These are phyloP conservation scores for Eucalyptus erythrocorys DNA, from an alignment of 345 rosid genomes.

Conservation along the genomic window DNA sequence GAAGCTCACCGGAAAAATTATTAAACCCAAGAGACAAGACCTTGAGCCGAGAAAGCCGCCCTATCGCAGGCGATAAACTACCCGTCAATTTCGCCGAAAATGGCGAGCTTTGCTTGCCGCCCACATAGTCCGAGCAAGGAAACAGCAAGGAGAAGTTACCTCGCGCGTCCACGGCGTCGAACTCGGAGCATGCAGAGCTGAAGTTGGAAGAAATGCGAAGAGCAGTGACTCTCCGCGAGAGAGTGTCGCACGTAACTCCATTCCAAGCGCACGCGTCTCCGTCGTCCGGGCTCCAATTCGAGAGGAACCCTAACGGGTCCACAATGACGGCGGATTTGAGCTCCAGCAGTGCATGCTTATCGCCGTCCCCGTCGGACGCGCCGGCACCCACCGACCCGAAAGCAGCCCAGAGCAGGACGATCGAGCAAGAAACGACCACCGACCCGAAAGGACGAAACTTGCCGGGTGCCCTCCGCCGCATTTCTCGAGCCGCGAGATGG, in stretches of 20 bases:
- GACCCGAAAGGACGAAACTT: background rate
- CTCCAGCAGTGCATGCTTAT: slow-evolving; percentile 18
- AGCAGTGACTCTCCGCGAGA: slow-evolving; percentile 18
- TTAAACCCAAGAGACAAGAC: slow-evolving; percentile 27
- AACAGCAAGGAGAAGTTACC: slow-evolving; percentile 19
- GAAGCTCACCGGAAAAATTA: slow-evolving; percentile 24
- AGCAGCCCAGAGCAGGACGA: background rate
- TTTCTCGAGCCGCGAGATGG: background rate
- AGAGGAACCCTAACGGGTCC: slow-evolving; percentile 33
- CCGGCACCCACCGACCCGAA: background rate
- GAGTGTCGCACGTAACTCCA: slow-evolving; percentile 28
- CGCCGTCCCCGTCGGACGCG: background rate
- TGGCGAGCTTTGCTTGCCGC: background rate
- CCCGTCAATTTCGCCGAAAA: slow-evolving; percentile 13
- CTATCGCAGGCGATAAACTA: slow-evolving; percentile 12
- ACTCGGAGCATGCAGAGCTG: slow-evolving; percentile 6
- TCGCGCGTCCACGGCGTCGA: background rate
- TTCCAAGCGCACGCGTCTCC: slow-evolving; percentile 23
- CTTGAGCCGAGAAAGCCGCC: slow-evolving; percentile 17
- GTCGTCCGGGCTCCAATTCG: slow-evolving; percentile 35
- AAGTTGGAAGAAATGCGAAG: slow-evolving; percentile 11
- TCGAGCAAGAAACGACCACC: background rate
- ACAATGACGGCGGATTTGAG: slow-evolving; percentile 24
- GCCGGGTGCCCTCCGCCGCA: background rate
- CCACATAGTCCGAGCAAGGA: slow-evolving; percentile 12